Evolutionary conservation across 2,329 filamentous ascomycete species (phyloP).

Genomic region (Cordyceps cicadae): DNA sequence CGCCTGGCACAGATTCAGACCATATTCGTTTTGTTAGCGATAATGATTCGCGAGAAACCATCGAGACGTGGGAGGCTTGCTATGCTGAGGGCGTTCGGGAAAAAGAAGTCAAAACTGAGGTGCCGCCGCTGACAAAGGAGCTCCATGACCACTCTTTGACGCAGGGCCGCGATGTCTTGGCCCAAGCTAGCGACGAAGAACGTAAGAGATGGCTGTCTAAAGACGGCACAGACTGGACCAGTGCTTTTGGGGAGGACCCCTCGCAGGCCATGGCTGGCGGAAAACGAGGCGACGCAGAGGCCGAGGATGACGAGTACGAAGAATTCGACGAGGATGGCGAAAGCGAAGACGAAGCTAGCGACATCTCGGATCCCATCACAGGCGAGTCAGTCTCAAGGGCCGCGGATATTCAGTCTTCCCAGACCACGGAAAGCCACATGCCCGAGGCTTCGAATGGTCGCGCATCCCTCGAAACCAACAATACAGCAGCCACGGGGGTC

Average conservation of each 20-base stretch:
- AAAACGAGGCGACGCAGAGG: slow-evolving; percentile 21
- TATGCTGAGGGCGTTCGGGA: slow-evolving; percentile 75
- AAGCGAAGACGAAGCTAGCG: slow-evolving; percentile 27
- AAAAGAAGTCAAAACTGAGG: slow-evolving; percentile 60
- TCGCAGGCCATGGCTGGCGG: slow-evolving; percentile 34
- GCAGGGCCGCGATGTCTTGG: slow-evolving; percentile 72
- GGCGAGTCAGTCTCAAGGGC: slow-evolving; percentile 26
- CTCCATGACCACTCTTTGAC: slow-evolving; percentile 76
- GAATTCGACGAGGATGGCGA: slow-evolving; percentile 28
- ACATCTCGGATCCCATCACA: slow-evolving; percentile 54
- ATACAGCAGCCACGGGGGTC: slow-evolving; percentile 22
- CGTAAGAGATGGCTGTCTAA: slow-evolving; percentile 70
- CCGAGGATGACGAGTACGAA: slow-evolving; percentile 34
- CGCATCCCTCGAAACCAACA: slow-evolving; percentile 33
- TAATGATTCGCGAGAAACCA: slow-evolving; percentile 85
- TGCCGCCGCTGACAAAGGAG: slow-evolving; percentile 63
- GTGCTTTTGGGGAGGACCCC: slow-evolving; percentile 75
- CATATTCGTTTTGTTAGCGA: slow-evolving; percentile 77
- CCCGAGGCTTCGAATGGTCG: slow-evolving; percentile 20
- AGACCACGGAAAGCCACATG: slow-evolving; percentile 20
- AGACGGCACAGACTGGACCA: slow-evolving; percentile 78
- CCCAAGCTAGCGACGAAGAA: slow-evolving; percentile 61
- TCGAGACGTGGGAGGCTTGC: slow-evolving; percentile 91
- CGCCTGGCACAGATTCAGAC: slow-evolving; percentile 79
- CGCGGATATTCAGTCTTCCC: slow-evolving; percentile 1